Base-by-base conservation (phyloP, 441 rosid genomes). In the Populus tomentosa region DNA sequence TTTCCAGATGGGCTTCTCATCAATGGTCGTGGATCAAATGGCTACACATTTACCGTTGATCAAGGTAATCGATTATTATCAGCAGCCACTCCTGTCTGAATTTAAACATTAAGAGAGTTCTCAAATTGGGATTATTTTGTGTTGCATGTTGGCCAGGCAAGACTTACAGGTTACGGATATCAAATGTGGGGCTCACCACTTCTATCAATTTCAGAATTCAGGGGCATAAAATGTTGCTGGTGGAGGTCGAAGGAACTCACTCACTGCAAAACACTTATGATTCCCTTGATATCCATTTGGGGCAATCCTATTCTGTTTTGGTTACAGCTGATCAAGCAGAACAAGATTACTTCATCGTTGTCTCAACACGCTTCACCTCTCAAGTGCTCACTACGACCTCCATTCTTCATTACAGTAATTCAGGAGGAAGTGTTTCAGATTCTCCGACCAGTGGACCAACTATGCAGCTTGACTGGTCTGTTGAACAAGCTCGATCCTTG, bases 191-290 rank as follows among this genome's bases (percentile, higher is more conserved):
- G 74, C 81, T 88, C 62, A 69, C 81, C 0, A 88, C 88, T 46
- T 87, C 93, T 21, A 74, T 93, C 73, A 91, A 91, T 83, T 93
- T 93, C 83, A 80, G 93, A 81, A 91, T 93, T 73, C 92, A 90
- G 77, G 92, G 93, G 64, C 98, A 94, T 80, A 85, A 79, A 82
- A 82, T 94, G 95, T 78, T 83, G 70, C 83, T 94, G n/a, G 88
- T 90, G 62, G 97, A 94, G 84, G 92, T 92, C 18, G 97, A 94
- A 88, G 98, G 97, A 76, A 90, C 86, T 64, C 94, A 92, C 82
- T 84, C 97, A 6, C 82, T 94, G 5, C 97, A 94, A 73, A 90
- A 84, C 82, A 77, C 86, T 46, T 92, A 90, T 24, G 88, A 86
- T 53, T 82, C 93, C 10, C 86, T 94, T n/a, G 95, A 90, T 81